Conservation (phyloP, 805 yeast genomes). For the Yarrowia keelungensis region DNA sequence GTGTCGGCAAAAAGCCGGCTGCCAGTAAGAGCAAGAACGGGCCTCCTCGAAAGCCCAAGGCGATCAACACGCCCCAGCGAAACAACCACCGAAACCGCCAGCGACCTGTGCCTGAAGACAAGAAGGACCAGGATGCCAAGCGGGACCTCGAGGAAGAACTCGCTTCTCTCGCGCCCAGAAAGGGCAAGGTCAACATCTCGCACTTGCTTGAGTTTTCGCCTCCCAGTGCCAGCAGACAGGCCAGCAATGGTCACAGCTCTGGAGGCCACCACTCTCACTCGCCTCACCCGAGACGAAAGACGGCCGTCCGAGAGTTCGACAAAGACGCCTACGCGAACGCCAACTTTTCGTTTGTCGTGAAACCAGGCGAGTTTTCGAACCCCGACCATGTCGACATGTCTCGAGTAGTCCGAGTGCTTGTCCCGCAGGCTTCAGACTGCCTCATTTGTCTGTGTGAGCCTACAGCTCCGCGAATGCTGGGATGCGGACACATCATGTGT, state of each 20-base stretch:
- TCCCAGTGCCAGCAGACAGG: conserved; percentile 13
- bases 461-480: conserved; percentile 91
- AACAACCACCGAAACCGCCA: conserved; percentile 30
- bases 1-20: conserved; percentile 9
- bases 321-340: conserved; percentile 65
- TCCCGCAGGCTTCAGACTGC: conserved; percentile 74
- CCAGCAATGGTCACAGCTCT: not conserved
- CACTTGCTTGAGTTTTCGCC: conserved; percentile 31
- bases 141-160: conserved; percentile 15
- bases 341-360: conserved; percentile 83
- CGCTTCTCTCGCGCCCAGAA: conserved; percentile 19
- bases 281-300: conserved; percentile 11
- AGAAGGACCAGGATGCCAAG: conserved; percentile 4
- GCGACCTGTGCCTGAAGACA: conserved; percentile 7
- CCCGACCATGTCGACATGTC: conserved; percentile 70
- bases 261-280: conserved; percentile 34
- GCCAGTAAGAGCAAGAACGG: conserved; percentile 13
- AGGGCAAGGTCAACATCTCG: conserved; percentile 35
- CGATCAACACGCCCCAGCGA: conserved; percentile 35
- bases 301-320: conserved; percentile 41
- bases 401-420: conserved; percentile 73
- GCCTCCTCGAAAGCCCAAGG: conserved; percentile 31
- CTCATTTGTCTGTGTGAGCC: conserved; percentile 91
- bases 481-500: conserved; percentile 94
- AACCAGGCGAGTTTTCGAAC: conserved; percentile 60